phyloP scores from a whole-genome alignment of 2,329 filamentous ascomycete genomes.

The Monosporascus sp. region DNA sequence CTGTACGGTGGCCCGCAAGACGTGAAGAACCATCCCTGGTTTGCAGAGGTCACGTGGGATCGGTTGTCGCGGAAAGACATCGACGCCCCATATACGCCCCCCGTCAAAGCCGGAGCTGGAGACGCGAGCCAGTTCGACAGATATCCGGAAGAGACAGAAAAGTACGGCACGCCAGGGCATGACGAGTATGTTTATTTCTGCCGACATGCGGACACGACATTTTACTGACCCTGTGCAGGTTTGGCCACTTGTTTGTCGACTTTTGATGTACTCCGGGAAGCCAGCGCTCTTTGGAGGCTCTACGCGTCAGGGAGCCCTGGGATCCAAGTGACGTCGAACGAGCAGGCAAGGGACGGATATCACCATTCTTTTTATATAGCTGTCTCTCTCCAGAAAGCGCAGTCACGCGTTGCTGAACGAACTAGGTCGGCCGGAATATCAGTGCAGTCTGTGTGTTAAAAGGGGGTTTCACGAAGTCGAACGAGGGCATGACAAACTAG shows the following conservation, averaged over 20 bases:
- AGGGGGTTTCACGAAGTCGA: neutral
- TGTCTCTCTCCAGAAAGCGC: too few relatives aligned
- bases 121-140: slow-evolving; percentile 97
- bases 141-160: slow-evolving; percentile 94
- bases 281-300: too few relatives aligned
- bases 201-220: slow-evolving; percentile 2
- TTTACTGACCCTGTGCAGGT: slow-evolving; percentile 38
- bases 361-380: too few relatives aligned
- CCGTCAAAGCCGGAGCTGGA: slow-evolving; percentile 86
- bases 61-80: slow-evolving; percentile 91
- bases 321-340: too few relatives aligned
- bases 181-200: slow-evolving; percentile 68
- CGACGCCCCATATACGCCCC: slow-evolving; percentile 94
- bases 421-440: too few relatives aligned
- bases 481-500: neutral
- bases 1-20: slow-evolving; percentile 85
- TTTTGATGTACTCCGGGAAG: slow-evolving; percentile 44
- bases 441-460: neutral
- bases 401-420: too few relatives aligned
- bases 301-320: too few relatives aligned
- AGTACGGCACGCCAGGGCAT: slow-evolving; percentile 72
- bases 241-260: slow-evolving; percentile 69
- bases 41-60: slow-evolving; percentile 97
- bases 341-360: too few relatives aligned
- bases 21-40: slow-evolving; percentile 95